phyloP scores from a whole-genome alignment of 176 grass and related monocot genomes.

The bread wheat (Triticum aestivum) region IWGSC_CS_RefSeq_v2.1 NC_057811.1:40471439-40471938 shows the following conservation, averaged over 20 bases:
- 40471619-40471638: neutral
- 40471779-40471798: no score
- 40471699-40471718: no score
- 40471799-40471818: no score
- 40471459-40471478: conserved; percentile 53
- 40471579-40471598: neutral
- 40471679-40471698: neutral
- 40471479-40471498: conserved; percentile 47
- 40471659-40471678: neutral
- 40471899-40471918: no score
- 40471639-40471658: neutral
- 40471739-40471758: no score
- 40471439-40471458: conserved; percentile 21
- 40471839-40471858: no score
- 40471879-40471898: no score
- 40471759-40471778: no score
- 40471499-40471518: conserved; percentile 46
- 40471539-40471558: neutral
- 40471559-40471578: neutral
- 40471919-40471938: no score
- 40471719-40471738: no score
- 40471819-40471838: no score
- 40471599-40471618: neutral
- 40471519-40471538: neutral
- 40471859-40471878: no score